Evolutionary conservation across 139 green algal species (phyloP), one percentile per base, ranked within the genome.

Genomic region (Ostreobium quekettii): DNA sequence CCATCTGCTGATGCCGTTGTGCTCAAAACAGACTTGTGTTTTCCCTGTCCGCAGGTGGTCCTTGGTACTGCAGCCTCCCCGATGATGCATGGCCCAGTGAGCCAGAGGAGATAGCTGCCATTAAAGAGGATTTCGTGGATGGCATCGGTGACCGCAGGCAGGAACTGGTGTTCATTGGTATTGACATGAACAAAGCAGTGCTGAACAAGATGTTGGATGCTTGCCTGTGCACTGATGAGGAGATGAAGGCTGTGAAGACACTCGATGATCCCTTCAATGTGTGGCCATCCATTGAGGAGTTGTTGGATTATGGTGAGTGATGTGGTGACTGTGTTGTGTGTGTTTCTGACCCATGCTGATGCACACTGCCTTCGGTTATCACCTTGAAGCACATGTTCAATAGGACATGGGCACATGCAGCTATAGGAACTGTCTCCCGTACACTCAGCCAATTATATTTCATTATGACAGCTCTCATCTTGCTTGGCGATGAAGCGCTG

Each of bases 141-240:
- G 4, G 0, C 2, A 63, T 77, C 6, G 79, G 76, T 24, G 74
- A 83, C 62, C 62, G 77, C n/a, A 79, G 84, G 5, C 86, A 93
- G 76, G 86, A 93, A 80, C 66, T 93, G 46, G 86, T 93, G 22
- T 90, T 92, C 71, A 93, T 92, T 38, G 86, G 86, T 32, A 71
- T 85, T 2, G 53, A 62, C 31, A 76, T 94, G 78, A 76, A 94
- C 29, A 73, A 83, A 57, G 22, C 49, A 2, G 66, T 28, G 4
- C 58, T 93, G 15, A 56, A 8, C 0, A 71, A 58, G 0, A 78
- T 76, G 0, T 74, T 93, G 63, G 77, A 93, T 8, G 62, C 57
- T 11, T 93, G 87, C 72, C 79, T 91, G 37, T 70, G 71, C 65
- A 80, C 74, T 1, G 29, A 59, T 0, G 62, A 36, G 7, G 76